Base-by-base conservation (phyloP, 257 asterid species). In the Solanum commersonii region DNA sequence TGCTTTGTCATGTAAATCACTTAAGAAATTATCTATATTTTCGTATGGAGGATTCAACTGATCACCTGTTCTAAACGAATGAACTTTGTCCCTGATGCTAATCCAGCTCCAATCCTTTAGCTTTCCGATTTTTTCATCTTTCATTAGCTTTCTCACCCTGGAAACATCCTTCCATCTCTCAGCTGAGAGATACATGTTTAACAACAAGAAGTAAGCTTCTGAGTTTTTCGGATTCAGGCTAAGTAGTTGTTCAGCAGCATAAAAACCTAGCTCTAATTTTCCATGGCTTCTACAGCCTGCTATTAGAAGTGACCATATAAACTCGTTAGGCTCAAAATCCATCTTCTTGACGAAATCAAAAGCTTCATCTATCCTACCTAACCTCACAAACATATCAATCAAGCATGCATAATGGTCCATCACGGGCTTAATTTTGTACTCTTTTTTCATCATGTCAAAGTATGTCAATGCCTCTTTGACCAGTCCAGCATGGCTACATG, bases 241-340 rank as follows among this genome's bases (percentile, higher is more conserved):
- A 46, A 96, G 98, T 87, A 96, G 92, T 86, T 92, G 90, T 71
- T 95, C 98, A 4, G 97, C 98, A 52, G 99, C 98, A 63, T 92
- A 89, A 84, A 93, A 93, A 20, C 91, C 95, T 65, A 92, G 87
- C 74, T 95, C 99, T 40, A 89, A 63, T 85, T 93, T 95, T 65
- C 98, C 98, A 46, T 93, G 98, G 89, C 94, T 95, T 90, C 97
- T 91, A 88, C 98, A 93, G 33, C 99, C 99, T 0, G 98, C 98
- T 13, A 94, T 93, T 90, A 96, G 79, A 71, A 91, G 89, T n/a
- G 98, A 94, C 99, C 99, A 96, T 74, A 95, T 93, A 56, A 93
- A 93, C 79, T 95, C 98, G 52, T 86, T 95, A n/a, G 98, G 96
- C 22, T 86, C 87, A 65, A 94, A 85, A n/a, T 92, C 91, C 68